Conservation (phyloP, 352 stramenopile species). For the Thraustochytrium sp. region DNA sequence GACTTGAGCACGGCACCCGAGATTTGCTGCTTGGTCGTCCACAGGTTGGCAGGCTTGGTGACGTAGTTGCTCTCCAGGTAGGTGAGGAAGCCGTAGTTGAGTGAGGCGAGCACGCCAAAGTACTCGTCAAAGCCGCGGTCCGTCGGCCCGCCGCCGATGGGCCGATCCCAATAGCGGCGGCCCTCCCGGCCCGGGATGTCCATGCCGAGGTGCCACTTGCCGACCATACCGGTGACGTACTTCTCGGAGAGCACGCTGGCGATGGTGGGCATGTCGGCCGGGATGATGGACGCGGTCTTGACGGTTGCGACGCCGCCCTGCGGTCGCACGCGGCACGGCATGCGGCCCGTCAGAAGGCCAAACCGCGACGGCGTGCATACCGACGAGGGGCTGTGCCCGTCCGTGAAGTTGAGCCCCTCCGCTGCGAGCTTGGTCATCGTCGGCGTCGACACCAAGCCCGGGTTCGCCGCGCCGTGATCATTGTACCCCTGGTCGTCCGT, state of each 20-base stretch:
- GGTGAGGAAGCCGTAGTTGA: conserved; percentile 6
- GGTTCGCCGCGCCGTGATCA: neutral
- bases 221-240: neutral
- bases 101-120: neutral
- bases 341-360: neutral
- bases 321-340: neutral
- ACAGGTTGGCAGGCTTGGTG: neutral
- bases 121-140: neutral
- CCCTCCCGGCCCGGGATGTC: neutral
- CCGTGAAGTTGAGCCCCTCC: neutral
- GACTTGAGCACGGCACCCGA: neutral
- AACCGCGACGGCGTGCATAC: neutral
- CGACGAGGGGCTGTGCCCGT: neutral
- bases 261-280: neutral
- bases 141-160: neutral
- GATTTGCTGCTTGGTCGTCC: neutral
- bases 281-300: neutral
- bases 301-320: neutral
- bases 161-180: neutral
- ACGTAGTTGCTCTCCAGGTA: neutral
- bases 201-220: neutral
- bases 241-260: neutral
- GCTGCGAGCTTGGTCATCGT: neutral
- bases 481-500: neutral
- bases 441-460: neutral